Evolutionary conservation across 306 rosid species (phyloP).

Genomic region (Lablab purpureus): DNA sequence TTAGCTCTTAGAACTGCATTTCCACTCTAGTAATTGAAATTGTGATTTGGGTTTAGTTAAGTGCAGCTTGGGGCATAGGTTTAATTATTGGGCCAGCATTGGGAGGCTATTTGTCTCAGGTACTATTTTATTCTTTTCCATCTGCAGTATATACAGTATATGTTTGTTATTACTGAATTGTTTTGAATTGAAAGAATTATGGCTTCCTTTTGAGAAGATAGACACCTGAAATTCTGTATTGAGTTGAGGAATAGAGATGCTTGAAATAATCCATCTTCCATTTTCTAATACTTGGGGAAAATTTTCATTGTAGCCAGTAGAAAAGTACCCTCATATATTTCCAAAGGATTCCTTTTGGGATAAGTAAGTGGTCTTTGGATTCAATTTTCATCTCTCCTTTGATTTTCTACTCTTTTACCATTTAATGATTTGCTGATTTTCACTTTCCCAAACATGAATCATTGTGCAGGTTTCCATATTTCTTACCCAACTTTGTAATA

Average conservation of each 20-base stretch:
- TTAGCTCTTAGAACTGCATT: neutral
- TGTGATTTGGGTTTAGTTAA: conserved; percentile 63
- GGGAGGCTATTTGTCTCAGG: conserved; percentile 95
- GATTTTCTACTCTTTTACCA: neutral
- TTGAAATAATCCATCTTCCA: neutral
- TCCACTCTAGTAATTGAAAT: conserved; percentile 6
- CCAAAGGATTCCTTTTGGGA: conserved; percentile 67
- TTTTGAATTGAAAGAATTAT: no score
- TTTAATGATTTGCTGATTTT: conserved; percentile 4
- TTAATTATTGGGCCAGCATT: conserved; percentile 86
- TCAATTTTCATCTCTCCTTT: neutral
- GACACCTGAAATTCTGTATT: neutral
- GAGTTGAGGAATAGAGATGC: neutral
- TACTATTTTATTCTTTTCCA: conserved; percentile 38
- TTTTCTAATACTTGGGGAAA: conserved; percentile 15
- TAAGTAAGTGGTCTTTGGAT: conserved; percentile 56
- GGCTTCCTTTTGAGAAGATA: no score
- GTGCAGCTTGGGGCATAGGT: conserved; percentile 83
- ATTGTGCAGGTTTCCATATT: conserved; percentile 54
- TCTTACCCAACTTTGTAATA: conserved; percentile 50
- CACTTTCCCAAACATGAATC: conserved; percentile 20
- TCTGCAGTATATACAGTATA: neutral
- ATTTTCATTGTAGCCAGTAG: conserved; percentile 67
- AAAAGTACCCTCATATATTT: conserved; percentile 70
- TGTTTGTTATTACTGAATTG: neutral